Evolutionary conservation across 1,284 basidiomycete genomes (phyloP).

Genomic region (Boletus coffeatus): DNA sequence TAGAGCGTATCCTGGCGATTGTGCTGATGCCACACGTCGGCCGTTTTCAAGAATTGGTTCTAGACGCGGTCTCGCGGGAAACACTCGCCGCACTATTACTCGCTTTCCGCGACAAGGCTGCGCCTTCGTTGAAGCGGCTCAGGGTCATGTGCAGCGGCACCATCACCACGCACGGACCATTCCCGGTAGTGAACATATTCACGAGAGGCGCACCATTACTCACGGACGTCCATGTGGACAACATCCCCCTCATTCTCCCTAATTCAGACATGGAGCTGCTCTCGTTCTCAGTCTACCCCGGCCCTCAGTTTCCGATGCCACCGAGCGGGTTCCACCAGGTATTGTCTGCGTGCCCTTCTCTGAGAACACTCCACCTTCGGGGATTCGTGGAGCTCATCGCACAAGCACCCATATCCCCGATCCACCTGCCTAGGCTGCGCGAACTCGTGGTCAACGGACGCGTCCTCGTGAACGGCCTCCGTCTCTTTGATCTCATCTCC

Average conservation of each 20-base stretch:
- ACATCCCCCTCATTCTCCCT: constrained; percentile 26
- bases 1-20: constrained; percentile 23
- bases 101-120: constrained; percentile 25
- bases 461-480: constrained; percentile 26
- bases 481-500: constrained; percentile 30
- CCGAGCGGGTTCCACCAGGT: constrained; percentile 22
- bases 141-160: constrained; percentile 30
- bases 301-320: constrained; percentile 28
- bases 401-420: constrained; percentile 16
- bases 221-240: constrained; percentile 28
- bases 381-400: constrained; percentile 27
- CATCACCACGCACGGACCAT: constrained; percentile 26
- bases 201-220: constrained; percentile 27
- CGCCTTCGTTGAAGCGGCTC: constrained; percentile 23
- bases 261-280: constrained; percentile 14
- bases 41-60: constrained; percentile 28
- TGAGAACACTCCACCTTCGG: constrained; percentile 26
- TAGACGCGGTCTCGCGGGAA: constrained; percentile 29
- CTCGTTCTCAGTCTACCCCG: constrained; percentile 29
- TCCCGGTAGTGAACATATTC: constrained; percentile 22
- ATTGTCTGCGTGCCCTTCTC: constrained; percentile 18
- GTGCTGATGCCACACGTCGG: constrained; percentile 27
- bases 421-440: constrained; percentile 22
- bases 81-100: constrained; percentile 21
- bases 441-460: constrained; percentile 31